Evolutionary conservation across 208 protist genomes (phyloP).

Genomic region (Acanthamoeba healyi): DNA sequence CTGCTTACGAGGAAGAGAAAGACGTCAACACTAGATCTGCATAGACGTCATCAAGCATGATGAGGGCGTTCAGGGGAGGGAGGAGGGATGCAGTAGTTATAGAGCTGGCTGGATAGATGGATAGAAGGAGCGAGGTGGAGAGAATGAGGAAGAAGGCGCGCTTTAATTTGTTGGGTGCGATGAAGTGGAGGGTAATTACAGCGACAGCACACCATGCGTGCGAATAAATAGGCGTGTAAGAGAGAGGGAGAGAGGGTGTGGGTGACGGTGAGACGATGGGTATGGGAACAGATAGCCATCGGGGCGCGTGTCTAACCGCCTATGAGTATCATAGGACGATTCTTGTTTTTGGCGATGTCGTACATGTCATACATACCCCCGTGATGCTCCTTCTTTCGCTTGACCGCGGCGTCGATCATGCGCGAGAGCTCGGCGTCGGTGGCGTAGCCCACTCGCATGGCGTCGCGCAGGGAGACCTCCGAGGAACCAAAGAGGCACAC

Average conservation of each 20-base stretch:
- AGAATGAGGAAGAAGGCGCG: neutral
- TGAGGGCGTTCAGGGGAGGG: neutral
- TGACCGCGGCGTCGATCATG: conserved; percentile 83
- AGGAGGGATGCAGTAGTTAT: neutral
- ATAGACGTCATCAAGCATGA: too few relatives aligned
- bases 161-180: neutral
- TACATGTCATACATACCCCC: conserved; percentile 89
- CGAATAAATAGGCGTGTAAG: neutral
- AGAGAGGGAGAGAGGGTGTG: neutral
- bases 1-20: neutral
- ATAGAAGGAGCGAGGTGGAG: neutral
- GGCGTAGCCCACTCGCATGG: conserved; percentile 79
- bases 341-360: conserved; percentile 83
- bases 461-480: conserved; percentile 89
- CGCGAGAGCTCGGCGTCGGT: conserved; percentile 48
- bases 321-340: conserved; percentile 92
- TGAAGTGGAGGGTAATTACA: neutral
- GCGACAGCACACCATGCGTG: neutral
- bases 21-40: too few relatives aligned
- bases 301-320: conserved; percentile 89
- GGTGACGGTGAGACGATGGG: neutral
- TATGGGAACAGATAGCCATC: neutral
- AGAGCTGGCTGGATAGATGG: too few relatives aligned
- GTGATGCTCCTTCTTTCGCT: conserved; percentile 88
- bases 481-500: conserved; percentile 90